Conservation (phyloP, 2,329 filamentous ascomycete species). For the Botrytis deweyae region DNA sequence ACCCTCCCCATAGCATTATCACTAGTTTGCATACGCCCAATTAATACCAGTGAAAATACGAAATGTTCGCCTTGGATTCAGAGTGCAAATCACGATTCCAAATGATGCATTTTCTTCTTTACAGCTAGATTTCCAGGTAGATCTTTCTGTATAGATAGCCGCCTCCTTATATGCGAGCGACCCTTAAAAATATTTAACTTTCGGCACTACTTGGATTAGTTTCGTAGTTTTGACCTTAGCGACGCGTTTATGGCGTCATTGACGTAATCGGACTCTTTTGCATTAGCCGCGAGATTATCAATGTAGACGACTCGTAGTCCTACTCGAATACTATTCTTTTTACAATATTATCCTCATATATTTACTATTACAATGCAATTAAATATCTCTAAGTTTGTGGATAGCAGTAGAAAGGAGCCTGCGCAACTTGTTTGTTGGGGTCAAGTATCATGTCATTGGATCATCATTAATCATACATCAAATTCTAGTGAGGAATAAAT, state of each 20-base stretch:
- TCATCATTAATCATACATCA: conserved; percentile 1
- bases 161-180: neutral
- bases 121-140: too few relatives aligned
- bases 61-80: too few relatives aligned
- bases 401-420: neutral
- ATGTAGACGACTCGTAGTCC: neutral
- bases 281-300: neutral
- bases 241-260: neutral
- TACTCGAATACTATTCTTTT: neutral
- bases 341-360: neutral
- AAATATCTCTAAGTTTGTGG: neutral
- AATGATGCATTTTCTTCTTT: too few relatives aligned
- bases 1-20: too few relatives aligned
- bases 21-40: too few relatives aligned
- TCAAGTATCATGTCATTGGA: neutral
- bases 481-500: neutral
- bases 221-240: neutral
- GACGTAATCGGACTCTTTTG: neutral
- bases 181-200: neutral
- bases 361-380: neutral
- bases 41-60: too few relatives aligned
- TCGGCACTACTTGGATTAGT: neutral
- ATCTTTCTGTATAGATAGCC: neutral
- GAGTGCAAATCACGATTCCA: too few relatives aligned
- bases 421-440: neutral